phyloP scores from a whole-genome alignment of 1,284 basidiomycete species.

The Naganishia cerealis region DNA sequence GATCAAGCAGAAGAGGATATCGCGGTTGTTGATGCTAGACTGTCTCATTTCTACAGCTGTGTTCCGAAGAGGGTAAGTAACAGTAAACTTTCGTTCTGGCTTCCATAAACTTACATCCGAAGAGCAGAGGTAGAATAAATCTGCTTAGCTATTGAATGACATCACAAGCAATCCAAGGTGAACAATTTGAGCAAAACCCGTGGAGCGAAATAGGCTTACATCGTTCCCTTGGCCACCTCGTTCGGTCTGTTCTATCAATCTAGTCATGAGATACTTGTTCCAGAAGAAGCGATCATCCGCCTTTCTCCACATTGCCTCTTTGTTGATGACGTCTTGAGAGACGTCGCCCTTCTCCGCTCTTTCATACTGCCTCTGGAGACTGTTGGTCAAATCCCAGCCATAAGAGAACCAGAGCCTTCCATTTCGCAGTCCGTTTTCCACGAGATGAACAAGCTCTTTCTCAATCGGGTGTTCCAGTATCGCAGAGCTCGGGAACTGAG shows the following conservation, averaged over 20 bases:
- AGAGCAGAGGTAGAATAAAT: constrained; percentile 87
- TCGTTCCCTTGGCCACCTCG: constrained; percentile 43
- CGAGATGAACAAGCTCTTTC: constrained; percentile 78
- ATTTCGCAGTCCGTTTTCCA: constrained; percentile 77
- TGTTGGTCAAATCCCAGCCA: constrained; percentile 83
- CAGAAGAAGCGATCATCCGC: constrained; percentile 97
- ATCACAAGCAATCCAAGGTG: constrained; percentile 13
- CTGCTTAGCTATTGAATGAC: constrained; percentile 64
- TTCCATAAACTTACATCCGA: constrained; percentile 70
- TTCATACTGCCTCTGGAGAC: constrained; percentile 78
- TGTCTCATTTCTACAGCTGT: constrained; percentile 84
- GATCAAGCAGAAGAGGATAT: constrained; percentile 82
- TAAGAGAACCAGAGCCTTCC: constrained; percentile 89
- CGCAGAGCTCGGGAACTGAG: constrained; percentile 66
- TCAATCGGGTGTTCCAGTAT: constrained; percentile 73
- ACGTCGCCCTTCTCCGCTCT: constrained; percentile 66
- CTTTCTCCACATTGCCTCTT: constrained; percentile 54
- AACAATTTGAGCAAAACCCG: constrained; percentile 17
- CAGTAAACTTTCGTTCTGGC: not conserved
- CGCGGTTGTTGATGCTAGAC: constrained; percentile 72
- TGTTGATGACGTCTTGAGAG: constrained; percentile 6
- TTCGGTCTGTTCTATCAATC: constrained; percentile 54
- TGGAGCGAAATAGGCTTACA: constrained; percentile 38
- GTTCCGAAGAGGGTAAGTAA: constrained; percentile 30
- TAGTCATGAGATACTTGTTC: constrained; percentile 70